Evolutionary conservation across 2,329 filamentous ascomycete species (phyloP).

Genomic region (Alternaria sp.): DNA sequence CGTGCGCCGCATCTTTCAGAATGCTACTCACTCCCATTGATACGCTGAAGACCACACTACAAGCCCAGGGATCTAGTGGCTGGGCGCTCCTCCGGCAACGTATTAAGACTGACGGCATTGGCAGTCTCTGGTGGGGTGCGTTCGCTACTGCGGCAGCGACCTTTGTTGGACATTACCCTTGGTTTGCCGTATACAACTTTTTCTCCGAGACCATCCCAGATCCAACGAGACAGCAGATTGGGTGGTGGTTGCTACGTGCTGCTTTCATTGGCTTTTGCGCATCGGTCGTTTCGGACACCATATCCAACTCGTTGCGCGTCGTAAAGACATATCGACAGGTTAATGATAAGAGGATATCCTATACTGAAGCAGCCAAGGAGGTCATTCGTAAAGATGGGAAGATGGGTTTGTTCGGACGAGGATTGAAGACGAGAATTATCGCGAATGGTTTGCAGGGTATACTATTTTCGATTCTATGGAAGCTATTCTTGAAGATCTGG

Average conservation of each 20-base stretch:
- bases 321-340: conserved; percentile 45
- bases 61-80: conserved; percentile 37
- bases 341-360: conserved; percentile 39
- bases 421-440: conserved; percentile 41
- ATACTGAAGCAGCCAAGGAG: conserved; percentile 36
- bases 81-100: conserved; percentile 34
- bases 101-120: conserved; percentile 35
- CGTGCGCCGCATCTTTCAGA: conserved; percentile 37
- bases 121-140: conserved; percentile 44
- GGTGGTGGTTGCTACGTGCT: conserved; percentile 37
- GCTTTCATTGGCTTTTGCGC: conserved; percentile 44
- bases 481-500: conserved; percentile 40
- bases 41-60: conserved; percentile 40
- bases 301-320: conserved; percentile 41
- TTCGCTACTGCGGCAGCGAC: conserved; percentile 43
- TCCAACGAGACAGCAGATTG: conserved; percentile 31
- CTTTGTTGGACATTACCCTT: conserved; percentile 43
- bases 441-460: conserved; percentile 44
- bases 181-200: conserved; percentile 42
- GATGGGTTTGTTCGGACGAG: conserved; percentile 37
- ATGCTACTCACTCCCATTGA: conserved; percentile 43
- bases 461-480: conserved; percentile 44
- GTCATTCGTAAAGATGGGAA: conserved; percentile 37
- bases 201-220: conserved; percentile 35
- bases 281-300: conserved; percentile 38